Evolutionary conservation across 1,284 basidiomycete genomes (phyloP).

Genomic region (Bondarzewia mesenterica): DNA sequence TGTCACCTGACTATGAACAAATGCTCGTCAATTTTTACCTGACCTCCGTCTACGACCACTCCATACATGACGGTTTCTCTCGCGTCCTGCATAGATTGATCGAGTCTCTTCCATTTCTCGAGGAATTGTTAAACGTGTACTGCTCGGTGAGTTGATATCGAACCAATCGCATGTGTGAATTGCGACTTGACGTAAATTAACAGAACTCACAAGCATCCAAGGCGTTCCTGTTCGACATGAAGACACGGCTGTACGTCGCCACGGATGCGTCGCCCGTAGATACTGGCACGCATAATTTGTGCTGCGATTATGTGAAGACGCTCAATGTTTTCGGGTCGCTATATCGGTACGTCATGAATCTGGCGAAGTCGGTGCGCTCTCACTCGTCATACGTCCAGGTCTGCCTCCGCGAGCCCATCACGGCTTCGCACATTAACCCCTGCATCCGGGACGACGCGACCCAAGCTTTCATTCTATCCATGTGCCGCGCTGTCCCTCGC

Average conservation of each 20-base stretch:
- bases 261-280: conserved; percentile 93
- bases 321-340: conserved; percentile 44
- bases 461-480: conserved; percentile 39
- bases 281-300: conserved; percentile 78
- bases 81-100: conserved; percentile 70
- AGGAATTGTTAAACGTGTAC: conserved; percentile 77
- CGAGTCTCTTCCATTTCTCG: conserved; percentile 63
- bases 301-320: conserved; percentile 87
- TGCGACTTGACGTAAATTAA: neutral
- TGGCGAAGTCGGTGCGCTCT: neutral
- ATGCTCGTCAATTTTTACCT: conserved; percentile 75
- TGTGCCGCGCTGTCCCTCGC: conserved; percentile 47
- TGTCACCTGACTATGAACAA: conserved; percentile 60
- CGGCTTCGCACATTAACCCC: conserved; percentile 13
- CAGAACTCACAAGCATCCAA: conserved; percentile 89
- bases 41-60: conserved; percentile 86
- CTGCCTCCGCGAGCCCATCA: conserved; percentile 18
- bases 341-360: neutral
- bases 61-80: conserved; percentile 84
- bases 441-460: conserved; percentile 8
- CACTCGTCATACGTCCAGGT: conserved; percentile 14
- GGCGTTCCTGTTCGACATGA: conserved; percentile 87
- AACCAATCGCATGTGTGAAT: neutral
- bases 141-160: conserved; percentile 49
- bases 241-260: conserved; percentile 82